Evolutionary conservation across 1,284 basidiomycete genomes (phyloP).

Genomic region (Cystobasidiaceae sp.): DNA sequence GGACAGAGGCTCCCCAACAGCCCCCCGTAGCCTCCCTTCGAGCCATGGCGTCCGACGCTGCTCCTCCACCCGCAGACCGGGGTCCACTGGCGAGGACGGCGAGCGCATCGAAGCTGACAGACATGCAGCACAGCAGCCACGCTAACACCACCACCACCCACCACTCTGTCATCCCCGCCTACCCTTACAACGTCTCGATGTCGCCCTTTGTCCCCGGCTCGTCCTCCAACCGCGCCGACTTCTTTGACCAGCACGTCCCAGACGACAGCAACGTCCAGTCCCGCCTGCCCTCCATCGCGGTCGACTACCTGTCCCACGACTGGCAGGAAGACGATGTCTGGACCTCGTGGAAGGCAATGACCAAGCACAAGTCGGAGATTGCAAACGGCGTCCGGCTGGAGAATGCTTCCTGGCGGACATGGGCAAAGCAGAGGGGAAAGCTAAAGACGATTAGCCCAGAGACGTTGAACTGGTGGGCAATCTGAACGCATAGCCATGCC

Average conservation of each 20-base stretch:
- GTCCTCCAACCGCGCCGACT: background rate
- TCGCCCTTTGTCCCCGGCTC: slow-evolving; percentile 32
- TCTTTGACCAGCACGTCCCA: slow-evolving; percentile 29
- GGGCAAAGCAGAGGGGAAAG: slow-evolving; percentile 98
- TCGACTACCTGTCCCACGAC: slow-evolving; percentile 73
- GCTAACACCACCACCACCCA: background rate
- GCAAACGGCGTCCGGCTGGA: slow-evolving; percentile 90
- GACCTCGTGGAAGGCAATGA: slow-evolving; percentile 98
- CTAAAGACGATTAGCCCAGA: slow-evolving; percentile 93
- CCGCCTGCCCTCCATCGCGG: slow-evolving; percentile 56
- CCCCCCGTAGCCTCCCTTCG: too few relatives aligned
- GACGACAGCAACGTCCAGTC: slow-evolving; percentile 54
- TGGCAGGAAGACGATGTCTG: slow-evolving; percentile 99
- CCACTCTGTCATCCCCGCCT: slow-evolving; percentile 41
- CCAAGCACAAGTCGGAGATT: slow-evolving; percentile 95
- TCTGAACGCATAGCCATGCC: background rate
- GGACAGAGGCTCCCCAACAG: too few relatives aligned
- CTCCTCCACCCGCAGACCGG: too few relatives aligned
- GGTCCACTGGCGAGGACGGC: too few relatives aligned
- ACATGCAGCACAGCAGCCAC: too few relatives aligned
- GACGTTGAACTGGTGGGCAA: slow-evolving; percentile 88
- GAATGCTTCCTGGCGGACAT: slow-evolving; percentile 97
- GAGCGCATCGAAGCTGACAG: too few relatives aligned
- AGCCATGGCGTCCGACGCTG: too few relatives aligned
- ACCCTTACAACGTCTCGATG: slow-evolving; percentile 45